A percentile compares a stretch with the other conserved stretches of the same genome.
phyloP scores from a whole-genome alignment of 192 early-diverging fungal genomes.

The Coemansia sp. region DNA sequence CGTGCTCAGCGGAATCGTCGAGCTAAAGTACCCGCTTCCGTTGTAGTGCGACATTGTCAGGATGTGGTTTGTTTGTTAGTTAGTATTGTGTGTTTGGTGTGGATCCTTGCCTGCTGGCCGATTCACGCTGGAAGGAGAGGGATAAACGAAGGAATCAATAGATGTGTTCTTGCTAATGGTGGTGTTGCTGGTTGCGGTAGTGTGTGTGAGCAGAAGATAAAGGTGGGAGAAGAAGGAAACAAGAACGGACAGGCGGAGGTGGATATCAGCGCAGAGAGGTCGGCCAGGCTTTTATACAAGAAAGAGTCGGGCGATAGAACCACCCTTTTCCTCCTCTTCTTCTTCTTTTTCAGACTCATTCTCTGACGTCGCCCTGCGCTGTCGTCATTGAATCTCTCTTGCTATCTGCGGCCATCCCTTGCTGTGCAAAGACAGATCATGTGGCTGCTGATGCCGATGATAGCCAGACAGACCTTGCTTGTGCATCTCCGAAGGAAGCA shows the following conservation, averaged over 20 bases:
- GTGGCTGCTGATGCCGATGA: not conserved
- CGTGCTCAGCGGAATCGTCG: conserved; percentile 45
- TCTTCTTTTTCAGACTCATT: not conserved
- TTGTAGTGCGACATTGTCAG: conserved; percentile 10
- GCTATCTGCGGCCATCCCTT: not conserved
- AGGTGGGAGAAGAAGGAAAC: too few species aligned
- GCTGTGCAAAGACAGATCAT: not conserved
- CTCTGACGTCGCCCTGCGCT: not conserved
- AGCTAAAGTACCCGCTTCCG: conserved; percentile 51
- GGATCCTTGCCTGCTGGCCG: too few species aligned
- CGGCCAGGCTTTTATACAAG: not conserved
- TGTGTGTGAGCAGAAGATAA: too few species aligned
- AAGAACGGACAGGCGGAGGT: too few species aligned
- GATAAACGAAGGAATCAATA: too few species aligned
- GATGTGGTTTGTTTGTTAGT: not conserved
- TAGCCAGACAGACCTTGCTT: not conserved
- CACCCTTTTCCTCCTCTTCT: not conserved
- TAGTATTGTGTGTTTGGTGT: not conserved
- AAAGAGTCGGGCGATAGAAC: not conserved
- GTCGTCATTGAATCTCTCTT: not conserved
- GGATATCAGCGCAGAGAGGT: too few species aligned
- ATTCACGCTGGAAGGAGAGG: too few species aligned
- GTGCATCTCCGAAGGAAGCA: not conserved
- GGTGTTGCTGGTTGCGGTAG: too few species aligned
- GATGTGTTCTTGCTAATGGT: too few species aligned